Base-by-base conservation (phyloP, 805 yeast genomes). In the Candida hispaniensis region DNA sequence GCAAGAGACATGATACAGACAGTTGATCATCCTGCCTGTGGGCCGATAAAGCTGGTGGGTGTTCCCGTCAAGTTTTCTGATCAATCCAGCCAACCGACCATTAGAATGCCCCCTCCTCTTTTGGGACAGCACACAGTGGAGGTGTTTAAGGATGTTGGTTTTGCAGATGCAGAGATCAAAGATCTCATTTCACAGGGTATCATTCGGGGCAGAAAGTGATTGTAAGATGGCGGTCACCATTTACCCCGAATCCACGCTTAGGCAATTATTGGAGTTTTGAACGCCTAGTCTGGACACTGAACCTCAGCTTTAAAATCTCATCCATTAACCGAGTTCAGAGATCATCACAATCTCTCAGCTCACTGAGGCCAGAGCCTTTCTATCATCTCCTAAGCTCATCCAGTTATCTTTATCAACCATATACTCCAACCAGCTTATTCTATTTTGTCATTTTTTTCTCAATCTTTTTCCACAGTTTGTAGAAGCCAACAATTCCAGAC, bases 81-180 rank as follows among this genome's bases (percentile, higher is more conserved):
- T 21, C 50, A 61, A 8, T 15, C 30, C 2, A 23, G 22, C 7
- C 56, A 49, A 39, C 59, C 61, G n/a, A 27, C 34, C 7, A 45
- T 61, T 19, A 41, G 57, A 12, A 24, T 38, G 4, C 47, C 63
- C 6, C 65, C 66, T 5, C 66, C 66, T 2, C 41, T 50, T 10
- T 47, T 61, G 12, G 66, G 64, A 10, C 54, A 60, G 45, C 65
- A 60, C 41, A 57, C 62, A 2, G 32, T 20, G 8, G 60, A 55
- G 35, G 46, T 60, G 2, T 41, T 61, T 29, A 21, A n/a, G 6
- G 51, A 43, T 18, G 28, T 48, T 14, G 56, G 55, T 2, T 39
- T 40, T 14, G 15, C 40, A n/a, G 33, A 24, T 3, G 42, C 42
- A 3, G 46, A 44, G 9, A 47, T 60, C 19, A 42, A 26, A 12